phyloP scores from a whole-genome alignment of 2,329 filamentous ascomycete species.

The Pseudogymnoascus sp. region DNA sequence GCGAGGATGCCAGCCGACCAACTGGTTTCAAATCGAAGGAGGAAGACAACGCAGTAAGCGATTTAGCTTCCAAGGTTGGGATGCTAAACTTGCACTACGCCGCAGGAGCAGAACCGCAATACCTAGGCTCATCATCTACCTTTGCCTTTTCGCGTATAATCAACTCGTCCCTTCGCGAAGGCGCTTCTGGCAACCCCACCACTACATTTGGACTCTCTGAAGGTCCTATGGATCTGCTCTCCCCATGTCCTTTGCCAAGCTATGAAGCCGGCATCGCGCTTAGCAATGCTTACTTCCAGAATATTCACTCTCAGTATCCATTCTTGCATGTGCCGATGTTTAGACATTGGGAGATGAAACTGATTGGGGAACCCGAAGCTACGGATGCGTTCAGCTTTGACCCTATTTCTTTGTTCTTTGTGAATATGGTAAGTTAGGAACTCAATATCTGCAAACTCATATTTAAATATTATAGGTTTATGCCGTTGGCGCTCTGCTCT shows the following conservation, averaged over 20 bases:
- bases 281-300: constrained; percentile 24
- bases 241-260: constrained; percentile 1
- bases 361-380: not conserved
- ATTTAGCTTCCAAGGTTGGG: constrained; percentile 30
- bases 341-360: constrained; percentile 19
- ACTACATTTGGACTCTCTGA: not conserved
- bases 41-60: constrained; percentile 13
- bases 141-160: constrained; percentile 31
- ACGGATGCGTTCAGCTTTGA: not conserved
- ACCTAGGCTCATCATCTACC: constrained; percentile 34
- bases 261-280: not conserved
- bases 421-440: constrained; percentile 22
- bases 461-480: constrained; percentile 21
- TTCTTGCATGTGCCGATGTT: constrained; percentile 26
- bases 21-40: too few relatives aligned
- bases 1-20: not conserved
- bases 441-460: not conserved
- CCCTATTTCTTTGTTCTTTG: constrained; percentile 21
- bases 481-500: constrained; percentile 23
- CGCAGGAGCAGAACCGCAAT: constrained; percentile 33
- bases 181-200: not conserved
- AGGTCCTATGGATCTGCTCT: not conserved
- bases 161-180: constrained; percentile 19
- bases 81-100: constrained; percentile 29
- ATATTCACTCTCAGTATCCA: constrained; percentile 26